Base-by-base conservation (phyloP, 495 filamentous ascomycete species). In the Sordaria brevicollis region DNA sequence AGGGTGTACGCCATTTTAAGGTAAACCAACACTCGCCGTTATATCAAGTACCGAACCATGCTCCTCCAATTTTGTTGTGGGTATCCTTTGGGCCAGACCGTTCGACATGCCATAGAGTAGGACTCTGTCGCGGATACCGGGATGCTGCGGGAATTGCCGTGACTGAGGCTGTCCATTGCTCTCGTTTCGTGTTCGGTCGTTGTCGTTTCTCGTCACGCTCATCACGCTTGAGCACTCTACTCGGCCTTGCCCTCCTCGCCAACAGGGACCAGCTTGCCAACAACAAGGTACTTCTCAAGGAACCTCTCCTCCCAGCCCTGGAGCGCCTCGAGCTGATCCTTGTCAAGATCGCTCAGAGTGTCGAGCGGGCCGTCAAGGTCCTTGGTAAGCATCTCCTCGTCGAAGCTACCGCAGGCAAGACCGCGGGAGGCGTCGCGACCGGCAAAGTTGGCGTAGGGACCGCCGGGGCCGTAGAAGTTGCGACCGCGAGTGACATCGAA, bases 371-470 rank as follows among this genome's bases (percentile, higher is more conserved):
- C 93, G 54, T 94, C 86, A 67, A 98, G 80, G 78, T 97, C 91
- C 82, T 96, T 90, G 38, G 95, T 98, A 82, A 98, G 81, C 95
- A 98, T 97, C 5, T 93, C 90, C 83, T 93, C 90, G 76, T 97
- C 96, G 78, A 99, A 98, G 81, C 93, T 96, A 72, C 93, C 92
- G 80, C 86, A 91, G 4, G 95, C 96, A 71, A 99, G 81, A 10
- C 95, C 95, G 65, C 95, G 86, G 68, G 87, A 92, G n/a, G 95
- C 95, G 75, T 97, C 94, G n/a, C 92, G 87, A 9, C 94, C 94
- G 1, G 94, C 94, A 69, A 97, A 97, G 81, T 96, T 97, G 77
- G 89, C 89, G 79, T 97, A 97, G 5, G 93, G 92, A 1, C 94
- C 94, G 38, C 92, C 93, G 65, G 94, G 94, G 34, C 94, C 94